Conservation (phyloP, 164 flowering plant genomes). For the Sextonia rubra region DNA sequence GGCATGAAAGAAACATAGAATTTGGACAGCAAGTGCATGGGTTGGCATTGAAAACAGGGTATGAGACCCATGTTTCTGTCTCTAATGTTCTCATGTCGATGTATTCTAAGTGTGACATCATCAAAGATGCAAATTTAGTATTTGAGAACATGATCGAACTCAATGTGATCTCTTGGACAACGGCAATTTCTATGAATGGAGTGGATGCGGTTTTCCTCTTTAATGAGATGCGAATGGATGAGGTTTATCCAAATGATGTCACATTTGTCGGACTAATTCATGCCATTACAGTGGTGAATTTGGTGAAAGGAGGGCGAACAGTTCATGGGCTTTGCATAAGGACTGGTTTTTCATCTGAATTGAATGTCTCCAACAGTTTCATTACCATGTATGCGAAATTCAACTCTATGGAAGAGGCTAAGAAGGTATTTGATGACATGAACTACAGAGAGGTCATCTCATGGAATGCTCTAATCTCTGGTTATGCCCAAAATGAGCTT, state of each 20-base stretch:
- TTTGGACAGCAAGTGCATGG: conserved; percentile 68
- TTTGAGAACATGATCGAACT: conserved; percentile 55
- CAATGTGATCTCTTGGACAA: conserved; percentile 89
- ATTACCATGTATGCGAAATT: conserved; percentile 86
- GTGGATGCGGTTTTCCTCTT: conserved; percentile 52
- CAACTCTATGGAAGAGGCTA: conserved; percentile 43
- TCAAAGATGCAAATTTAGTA: conserved; percentile 47
- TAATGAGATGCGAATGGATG: conserved; percentile 58
- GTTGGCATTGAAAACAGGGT: conserved; percentile 50
- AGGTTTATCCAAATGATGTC: conserved; percentile 83
- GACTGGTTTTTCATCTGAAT: conserved; percentile 40
- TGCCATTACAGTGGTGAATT: conserved; percentile 37
- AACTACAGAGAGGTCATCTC: conserved; percentile 47
- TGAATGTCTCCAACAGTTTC: conserved; percentile 62
- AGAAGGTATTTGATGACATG: conserved; percentile 60
- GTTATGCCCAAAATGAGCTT: conserved; percentile 59
- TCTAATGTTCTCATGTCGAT: conserved; percentile 71
- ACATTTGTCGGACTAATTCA: conserved; percentile 70
- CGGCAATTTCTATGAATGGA: conserved; percentile 62
- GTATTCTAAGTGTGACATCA: conserved; percentile 59
- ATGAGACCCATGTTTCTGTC: conserved; percentile 48
- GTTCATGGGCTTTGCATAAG: conserved; percentile 65
- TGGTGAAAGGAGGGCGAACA: conserved; percentile 47
- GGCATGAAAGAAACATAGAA: conserved; percentile 52
- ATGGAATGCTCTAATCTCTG: conserved; percentile 92